Evolutionary conservation across 306 rosid genomes (phyloP), one percentile per base, ranked within the genome.

Genomic region (Quercus alba): DNA sequence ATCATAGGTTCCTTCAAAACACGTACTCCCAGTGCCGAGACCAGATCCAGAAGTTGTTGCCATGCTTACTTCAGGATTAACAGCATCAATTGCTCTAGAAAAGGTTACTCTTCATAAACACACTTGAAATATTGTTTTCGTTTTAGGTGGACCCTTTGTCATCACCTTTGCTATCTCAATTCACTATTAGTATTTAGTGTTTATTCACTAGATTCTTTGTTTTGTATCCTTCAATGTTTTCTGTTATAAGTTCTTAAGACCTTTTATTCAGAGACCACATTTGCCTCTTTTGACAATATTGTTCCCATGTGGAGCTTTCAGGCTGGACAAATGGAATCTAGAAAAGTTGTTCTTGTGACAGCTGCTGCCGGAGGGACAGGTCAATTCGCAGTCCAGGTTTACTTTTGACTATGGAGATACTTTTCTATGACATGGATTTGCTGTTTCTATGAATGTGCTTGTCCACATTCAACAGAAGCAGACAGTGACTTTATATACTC

Each of bases 351-450:
- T 78, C 94, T 95, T 87, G 98, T 95, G 55, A 95, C 99, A 85
- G 99, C 99, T 82, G 99, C 99, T n/a, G 99, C 99, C 19, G 99
- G 99, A 80, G 99, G 99, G 83, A 95, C 99, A 6, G 99, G 99
- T 75, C 99, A 95, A 89, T 95, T 95, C 63, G 99, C 98, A 58
- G 99, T 95, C 81, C 99, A 93, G 98, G 99, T 95, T 69, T 59
- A 28, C 72, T 70, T 74, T 71, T 46, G 61, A 25, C 26, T 54
- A 7, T 8, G 21, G 75, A 20, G 31, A 67, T 67, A 26, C 31
- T 13, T 11, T 28, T 57, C 72, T 74, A 23, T 80, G 17, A 38
- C 33, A 66, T 31, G 5, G 8, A 19, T 17, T 30, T 58, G 56
- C 58, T 31, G 5, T 56, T 74, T 18, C 11, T 46, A 44, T 28